Percentiles rank a stretch among this genome's conserved stretches.
Conservation (phyloP, 2,329 filamentous ascomycete species). For the Pyrenophora seminiperda region DNA sequence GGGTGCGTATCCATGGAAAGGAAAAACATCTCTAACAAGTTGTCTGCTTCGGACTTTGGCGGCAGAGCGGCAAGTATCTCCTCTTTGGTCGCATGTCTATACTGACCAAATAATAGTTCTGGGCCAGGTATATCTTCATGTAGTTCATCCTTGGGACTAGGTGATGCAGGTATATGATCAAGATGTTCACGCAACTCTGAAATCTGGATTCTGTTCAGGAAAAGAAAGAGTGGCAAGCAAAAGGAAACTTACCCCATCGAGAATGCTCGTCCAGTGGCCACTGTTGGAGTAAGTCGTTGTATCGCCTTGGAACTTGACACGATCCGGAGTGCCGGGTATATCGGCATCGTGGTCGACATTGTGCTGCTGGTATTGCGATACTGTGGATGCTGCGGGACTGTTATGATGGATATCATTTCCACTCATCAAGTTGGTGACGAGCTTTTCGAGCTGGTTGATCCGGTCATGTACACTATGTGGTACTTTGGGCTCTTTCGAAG, state of each 20-base stretch:
- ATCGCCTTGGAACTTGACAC: constrained; percentile 36
- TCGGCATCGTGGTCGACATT: constrained; percentile 15
- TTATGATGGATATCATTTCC: constrained; percentile 20
- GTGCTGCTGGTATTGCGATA: constrained; percentile 12
- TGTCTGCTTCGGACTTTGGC: constrained; percentile 31
- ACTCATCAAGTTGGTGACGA: constrained; percentile 44
- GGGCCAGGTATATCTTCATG: constrained; percentile 28
- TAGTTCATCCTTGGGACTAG: constrained; percentile 19
- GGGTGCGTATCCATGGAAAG: constrained; percentile 34
- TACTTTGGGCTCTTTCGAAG: constrained; percentile 28
- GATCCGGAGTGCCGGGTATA: constrained; percentile 33
- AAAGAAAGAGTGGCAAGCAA: neutral
- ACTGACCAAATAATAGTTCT: constrained; percentile 38
- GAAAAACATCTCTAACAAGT: constrained; percentile 34
- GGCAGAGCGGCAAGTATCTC: constrained; percentile 40
- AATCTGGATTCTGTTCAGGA: constrained; percentile 25
- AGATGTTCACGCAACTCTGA: constrained; percentile 41
- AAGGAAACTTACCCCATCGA: constrained; percentile 38
- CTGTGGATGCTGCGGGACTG: constrained; percentile 4
- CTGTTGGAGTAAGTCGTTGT: constrained; percentile 41
- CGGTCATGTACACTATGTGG: constrained; percentile 44
- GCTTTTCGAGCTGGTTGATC: constrained; percentile 45
- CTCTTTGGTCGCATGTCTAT: constrained; percentile 33
- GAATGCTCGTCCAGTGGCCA: constrained; percentile 46
- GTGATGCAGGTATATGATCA: constrained; percentile 36